These are phyloP conservation scores for Xylaria sp. DNA, from an alignment of 2,329 filamentous ascomycete species.

Conservation along the genomic window DNA sequence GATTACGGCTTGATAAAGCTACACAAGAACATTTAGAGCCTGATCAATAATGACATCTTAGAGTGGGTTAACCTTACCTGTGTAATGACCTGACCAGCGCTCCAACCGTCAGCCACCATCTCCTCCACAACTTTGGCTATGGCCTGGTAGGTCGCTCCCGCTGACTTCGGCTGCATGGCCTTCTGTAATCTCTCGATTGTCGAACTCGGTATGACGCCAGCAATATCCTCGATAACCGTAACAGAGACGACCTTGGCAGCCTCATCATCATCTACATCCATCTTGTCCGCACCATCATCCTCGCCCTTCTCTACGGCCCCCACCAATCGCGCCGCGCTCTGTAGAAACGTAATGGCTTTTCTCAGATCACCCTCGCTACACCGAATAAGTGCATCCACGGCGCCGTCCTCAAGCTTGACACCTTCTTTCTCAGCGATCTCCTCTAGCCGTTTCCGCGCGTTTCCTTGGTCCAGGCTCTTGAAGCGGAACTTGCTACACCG, in stretches of 20 bases:
- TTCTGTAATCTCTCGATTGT: constrained; percentile 77
- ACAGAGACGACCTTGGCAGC: constrained; percentile 70
- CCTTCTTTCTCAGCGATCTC: constrained; percentile 85
- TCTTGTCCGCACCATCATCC: constrained; percentile 64
- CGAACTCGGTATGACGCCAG: constrained; percentile 84
- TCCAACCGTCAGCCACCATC: constrained; percentile 97
- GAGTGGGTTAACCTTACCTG: constrained; percentile 66
- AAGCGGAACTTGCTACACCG: constrained; percentile 98
- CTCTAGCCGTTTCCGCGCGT: constrained; percentile 80
- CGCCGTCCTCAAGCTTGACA: constrained; percentile 80
- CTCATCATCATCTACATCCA: constrained; percentile 72
- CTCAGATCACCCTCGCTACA: constrained; percentile 94
- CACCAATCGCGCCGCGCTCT: constrained; percentile 90
- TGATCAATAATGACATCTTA: background rate
- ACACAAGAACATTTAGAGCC: constrained; percentile 11
- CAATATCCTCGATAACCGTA: constrained; percentile 90
- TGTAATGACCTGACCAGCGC: constrained; percentile 84
- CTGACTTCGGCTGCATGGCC: constrained; percentile 78
- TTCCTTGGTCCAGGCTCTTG: constrained; percentile 90
- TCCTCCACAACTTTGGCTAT: constrained; percentile 86
- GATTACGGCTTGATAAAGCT: constrained; percentile 85
- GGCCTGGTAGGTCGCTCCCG: constrained; percentile 73
- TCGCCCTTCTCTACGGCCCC: constrained; percentile 66
- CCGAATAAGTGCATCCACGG: constrained; percentile 82
- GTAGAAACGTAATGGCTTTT: constrained; percentile 95